Base-by-base conservation (phyloP, 129 eudicot species). In the Escallonia rubra region DNA sequence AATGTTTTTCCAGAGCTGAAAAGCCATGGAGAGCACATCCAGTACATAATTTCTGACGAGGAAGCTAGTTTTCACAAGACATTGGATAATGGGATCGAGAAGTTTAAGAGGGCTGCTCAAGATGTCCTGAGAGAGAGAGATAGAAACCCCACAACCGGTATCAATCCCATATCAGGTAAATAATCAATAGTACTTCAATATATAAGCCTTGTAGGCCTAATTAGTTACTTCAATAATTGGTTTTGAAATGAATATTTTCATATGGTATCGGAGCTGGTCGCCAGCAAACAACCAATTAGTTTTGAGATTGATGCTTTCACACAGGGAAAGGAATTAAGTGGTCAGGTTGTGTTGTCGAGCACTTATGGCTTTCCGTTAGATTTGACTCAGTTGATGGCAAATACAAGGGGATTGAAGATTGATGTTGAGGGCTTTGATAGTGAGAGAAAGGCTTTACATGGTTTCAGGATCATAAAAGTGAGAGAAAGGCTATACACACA, bases 301-400 rank as follows among this genome's bases (percentile, higher is more conserved):
- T 23, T 23, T 23, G 34, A 23, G 34, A 23, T 23, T 23, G 34
- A 23, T 23, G 34, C 34, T 23, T 23, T 23, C 34, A 23, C 34
- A 23, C 34, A 94, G 61, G 99, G 96, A 59, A 87, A 74, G 62
- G 61, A 47, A 69, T 75, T 89, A 42, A 83, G 87, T 75, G 99
- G 99, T 55, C 90, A 87, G 91, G 98, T 94, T 87, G 81, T 85
- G 58, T 70, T 94, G 74, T 94, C 96, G 99, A 97, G 90, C 67
- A 94, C 93, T 40, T 94, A 56, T 81, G 99, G 99, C 59, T 94
- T 94, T 58, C 99, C 97, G 4, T 77, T 94, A 79, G 99, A 94
- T 83, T 74, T 94, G 43, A 94, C 99, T 53, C 97, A 90, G 99
- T 97, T 94, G 72, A 94, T 94, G 99, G 99, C 99, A 41, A 97